Evolutionary conservation across 176 grass and related monocot genomes (phyloP).

Genomic region (Rhynchospora tenuis): DNA sequence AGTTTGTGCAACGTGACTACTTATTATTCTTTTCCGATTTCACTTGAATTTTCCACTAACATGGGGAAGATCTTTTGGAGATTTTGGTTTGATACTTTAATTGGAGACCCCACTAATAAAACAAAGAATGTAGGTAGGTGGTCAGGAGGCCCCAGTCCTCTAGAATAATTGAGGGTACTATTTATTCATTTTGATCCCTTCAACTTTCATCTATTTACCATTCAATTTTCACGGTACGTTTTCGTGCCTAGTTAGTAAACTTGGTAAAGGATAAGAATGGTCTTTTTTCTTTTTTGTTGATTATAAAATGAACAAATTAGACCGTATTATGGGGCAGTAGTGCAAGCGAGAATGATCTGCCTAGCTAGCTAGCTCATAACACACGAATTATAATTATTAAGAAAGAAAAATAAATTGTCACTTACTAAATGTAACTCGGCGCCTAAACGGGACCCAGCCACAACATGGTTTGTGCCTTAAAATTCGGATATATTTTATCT

Average conservation of each 20-base stretch:
- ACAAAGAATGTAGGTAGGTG: constrained; percentile 14
- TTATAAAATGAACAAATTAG: background rate
- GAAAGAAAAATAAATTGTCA: background rate
- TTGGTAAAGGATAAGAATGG: too few relatives aligned
- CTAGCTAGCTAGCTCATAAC: background rate
- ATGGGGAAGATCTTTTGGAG: constrained; percentile 14
- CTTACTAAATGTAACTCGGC: background rate
- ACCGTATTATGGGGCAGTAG: background rate
- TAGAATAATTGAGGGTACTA: background rate
- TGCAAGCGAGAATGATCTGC: background rate
- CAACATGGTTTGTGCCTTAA: constrained; percentile 12
- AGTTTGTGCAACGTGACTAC: background rate
- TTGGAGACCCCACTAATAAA: constrained; percentile 15
- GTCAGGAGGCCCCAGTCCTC: background rate
- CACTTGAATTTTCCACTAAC: constrained; percentile 21
- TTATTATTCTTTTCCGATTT: constrained; percentile 9
- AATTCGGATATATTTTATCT: background rate
- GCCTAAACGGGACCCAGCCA: background rate
- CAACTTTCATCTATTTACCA: background rate
- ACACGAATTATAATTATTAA: background rate
- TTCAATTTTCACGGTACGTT: too few relatives aligned
- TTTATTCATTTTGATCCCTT: background rate
- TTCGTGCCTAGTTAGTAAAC: too few relatives aligned
- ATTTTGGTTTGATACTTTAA: constrained; percentile 18
- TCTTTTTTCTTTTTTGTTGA: too few relatives aligned